phyloP scores from a whole-genome alignment of 208 protist species.

The Phytomonas francai region DNA sequence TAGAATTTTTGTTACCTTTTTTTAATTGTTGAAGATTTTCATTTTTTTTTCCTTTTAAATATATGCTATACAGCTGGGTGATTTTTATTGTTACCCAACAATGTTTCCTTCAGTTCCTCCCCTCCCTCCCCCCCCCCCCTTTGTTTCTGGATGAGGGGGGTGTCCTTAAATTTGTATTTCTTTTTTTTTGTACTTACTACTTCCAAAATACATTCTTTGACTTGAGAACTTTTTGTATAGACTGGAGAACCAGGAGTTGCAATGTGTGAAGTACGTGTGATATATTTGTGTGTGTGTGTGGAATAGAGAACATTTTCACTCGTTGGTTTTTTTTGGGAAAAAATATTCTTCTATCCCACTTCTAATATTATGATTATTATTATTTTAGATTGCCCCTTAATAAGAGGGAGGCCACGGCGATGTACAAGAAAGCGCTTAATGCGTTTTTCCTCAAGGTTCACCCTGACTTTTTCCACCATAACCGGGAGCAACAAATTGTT shows the following conservation, averaged over 20 bases:
- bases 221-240: not conserved
- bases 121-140: too few relatives aligned
- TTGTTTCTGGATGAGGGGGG: not conserved
- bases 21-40: not conserved
- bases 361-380: constrained; percentile 9
- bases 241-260: not conserved
- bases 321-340: too few relatives aligned
- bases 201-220: not conserved
- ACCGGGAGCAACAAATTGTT: constrained; percentile 53
- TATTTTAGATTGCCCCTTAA: constrained; percentile 12
- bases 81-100: not conserved
- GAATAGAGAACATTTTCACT: not conserved
- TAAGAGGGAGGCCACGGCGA: constrained; percentile 10
- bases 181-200: not conserved
- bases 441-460: constrained; percentile 91
- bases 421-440: constrained; percentile 90
- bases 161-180: not conserved
- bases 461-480: constrained; percentile 87
- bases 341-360: not conserved
- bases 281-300: not conserved
- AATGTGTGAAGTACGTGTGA: not conserved
- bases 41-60: not conserved
- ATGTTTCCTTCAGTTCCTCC: too few relatives aligned
- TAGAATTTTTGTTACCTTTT: not conserved
- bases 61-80: not conserved